phyloP scores from a whole-genome alignment of 495 filamentous ascomycete genomes.

The Pyrenula aspistea region DNA sequence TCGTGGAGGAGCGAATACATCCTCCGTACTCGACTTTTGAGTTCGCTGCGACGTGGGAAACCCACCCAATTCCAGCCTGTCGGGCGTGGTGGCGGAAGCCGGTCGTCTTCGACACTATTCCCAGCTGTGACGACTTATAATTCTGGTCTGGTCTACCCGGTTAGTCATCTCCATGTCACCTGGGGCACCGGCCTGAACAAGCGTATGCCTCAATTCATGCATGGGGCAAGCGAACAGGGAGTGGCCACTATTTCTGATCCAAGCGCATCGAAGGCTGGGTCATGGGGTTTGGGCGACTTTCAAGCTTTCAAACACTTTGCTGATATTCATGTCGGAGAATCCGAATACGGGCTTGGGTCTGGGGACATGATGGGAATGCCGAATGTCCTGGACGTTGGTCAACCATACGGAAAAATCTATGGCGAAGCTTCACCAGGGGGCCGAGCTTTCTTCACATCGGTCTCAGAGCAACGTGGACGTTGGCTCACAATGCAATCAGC shows the following conservation, averaged over 20 bases:
- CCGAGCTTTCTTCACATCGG: conserved; percentile 59
- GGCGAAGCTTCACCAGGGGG: conserved; percentile 79
- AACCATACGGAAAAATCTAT: conserved; percentile 69
- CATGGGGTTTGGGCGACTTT: conserved; percentile 64
- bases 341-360: conserved; percentile 66
- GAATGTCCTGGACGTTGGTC: conserved; percentile 82
- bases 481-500: conserved; percentile 44
- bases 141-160: conserved; percentile 59
- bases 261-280: conserved; percentile 62
- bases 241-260: conserved; percentile 65
- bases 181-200: conserved; percentile 53
- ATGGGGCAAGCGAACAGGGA: conserved; percentile 67
- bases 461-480: conserved; percentile 67
- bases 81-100: conserved; percentile 34
- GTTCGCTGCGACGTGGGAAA: conserved; percentile 69
- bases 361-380: conserved; percentile 63
- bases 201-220: conserved; percentile 63
- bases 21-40: conserved; percentile 68
- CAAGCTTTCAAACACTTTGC: conserved; percentile 63
- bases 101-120: conserved; percentile 8
- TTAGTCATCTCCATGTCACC: conserved; percentile 63
- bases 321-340: conserved; percentile 59
- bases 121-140: conserved; percentile 63
- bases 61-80: conserved; percentile 43
- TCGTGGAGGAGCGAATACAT: conserved; percentile 94